Percentiles rank a stretch among this genome's conserved stretches.
phyloP scores from a whole-genome alignment of 768 basidiomycete genomes.

The Auricularia sp. region DNA sequence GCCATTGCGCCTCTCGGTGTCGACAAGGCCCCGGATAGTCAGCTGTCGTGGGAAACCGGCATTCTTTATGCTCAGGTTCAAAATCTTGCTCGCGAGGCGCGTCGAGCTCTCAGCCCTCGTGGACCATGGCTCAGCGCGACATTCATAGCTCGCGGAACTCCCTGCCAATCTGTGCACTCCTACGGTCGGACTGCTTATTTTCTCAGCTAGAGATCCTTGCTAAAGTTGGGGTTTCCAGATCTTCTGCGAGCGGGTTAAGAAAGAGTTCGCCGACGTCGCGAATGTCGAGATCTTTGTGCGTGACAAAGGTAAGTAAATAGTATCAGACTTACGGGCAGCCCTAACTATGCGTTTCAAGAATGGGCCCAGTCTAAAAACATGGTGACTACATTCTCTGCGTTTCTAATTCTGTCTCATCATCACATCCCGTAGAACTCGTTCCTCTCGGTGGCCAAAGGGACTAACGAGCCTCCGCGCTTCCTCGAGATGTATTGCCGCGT shows the following conservation, averaged over 20 bases:
- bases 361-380: slow-evolving; percentile 83
- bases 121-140: neutral
- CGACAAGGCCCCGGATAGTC: slow-evolving; percentile 27
- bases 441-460: slow-evolving; percentile 78
- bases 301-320: slow-evolving; percentile 51
- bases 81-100: slow-evolving; percentile 68
- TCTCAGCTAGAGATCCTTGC: neutral
- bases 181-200: slow-evolving; percentile 35
- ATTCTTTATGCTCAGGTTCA: slow-evolving; percentile 65
- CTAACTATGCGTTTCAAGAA: slow-evolving; percentile 25
- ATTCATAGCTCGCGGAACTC: slow-evolving; percentile 61
- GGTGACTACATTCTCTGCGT: slow-evolving; percentile 30
- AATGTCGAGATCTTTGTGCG: slow-evolving; percentile 62
- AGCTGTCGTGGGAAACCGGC: slow-evolving; percentile 59
- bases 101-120: slow-evolving; percentile 9
- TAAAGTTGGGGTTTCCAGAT: slow-evolving; percentile 25
- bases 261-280: slow-evolving; percentile 51
- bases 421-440: slow-evolving; percentile 49
- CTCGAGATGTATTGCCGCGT: slow-evolving; percentile 54
- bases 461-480: slow-evolving; percentile 75
- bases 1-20: slow-evolving; percentile 38
- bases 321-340: neutral
- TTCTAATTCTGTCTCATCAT: neutral
- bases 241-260: slow-evolving; percentile 61
- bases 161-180: slow-evolving; percentile 84